Evolutionary conservation across 306 rosid genomes (phyloP).

Genomic region (Malus fusca): DNA sequence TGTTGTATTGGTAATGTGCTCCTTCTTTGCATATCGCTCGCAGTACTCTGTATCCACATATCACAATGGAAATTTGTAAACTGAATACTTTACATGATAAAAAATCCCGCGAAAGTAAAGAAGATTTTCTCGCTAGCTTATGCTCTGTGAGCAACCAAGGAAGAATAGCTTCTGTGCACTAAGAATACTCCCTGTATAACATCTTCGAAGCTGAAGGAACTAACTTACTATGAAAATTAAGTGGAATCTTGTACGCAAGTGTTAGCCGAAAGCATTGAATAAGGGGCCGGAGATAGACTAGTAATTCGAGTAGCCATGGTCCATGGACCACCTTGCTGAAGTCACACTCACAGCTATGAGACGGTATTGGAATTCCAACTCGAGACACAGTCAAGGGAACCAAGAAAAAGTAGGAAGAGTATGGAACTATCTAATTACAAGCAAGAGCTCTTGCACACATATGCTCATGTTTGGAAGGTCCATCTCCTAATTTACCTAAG

Average conservation of each 20-base stretch:
- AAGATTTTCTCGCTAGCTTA: background rate
- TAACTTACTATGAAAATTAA: background rate
- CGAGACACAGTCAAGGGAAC: too few species aligned
- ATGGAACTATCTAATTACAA: too few species aligned
- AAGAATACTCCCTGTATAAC: background rate
- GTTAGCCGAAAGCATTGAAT: too few species aligned
- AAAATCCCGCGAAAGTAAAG: background rate
- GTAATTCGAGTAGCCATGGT: too few species aligned
- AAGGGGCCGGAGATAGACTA: too few species aligned
- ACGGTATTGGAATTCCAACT: too few species aligned
- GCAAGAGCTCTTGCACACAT: too few species aligned
- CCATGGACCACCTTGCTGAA: too few species aligned
- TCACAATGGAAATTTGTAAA: constrained; percentile 9
- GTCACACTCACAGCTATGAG: too few species aligned
- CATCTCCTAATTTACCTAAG: too few species aligned
- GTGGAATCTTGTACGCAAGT: background rate
- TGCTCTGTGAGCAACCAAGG: background rate
- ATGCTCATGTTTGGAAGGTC: too few species aligned
- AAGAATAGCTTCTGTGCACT: background rate
- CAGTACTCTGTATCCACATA: constrained; percentile 78
- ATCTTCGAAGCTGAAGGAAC: background rate
- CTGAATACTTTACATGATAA: background rate
- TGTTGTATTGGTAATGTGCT: constrained; percentile 42
- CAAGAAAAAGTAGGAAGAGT: too few species aligned
- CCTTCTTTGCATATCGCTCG: constrained; percentile 85